Evolutionary conservation across 768 basidiomycete genomes (phyloP).

Genomic region (Mycena epipterygia): DNA sequence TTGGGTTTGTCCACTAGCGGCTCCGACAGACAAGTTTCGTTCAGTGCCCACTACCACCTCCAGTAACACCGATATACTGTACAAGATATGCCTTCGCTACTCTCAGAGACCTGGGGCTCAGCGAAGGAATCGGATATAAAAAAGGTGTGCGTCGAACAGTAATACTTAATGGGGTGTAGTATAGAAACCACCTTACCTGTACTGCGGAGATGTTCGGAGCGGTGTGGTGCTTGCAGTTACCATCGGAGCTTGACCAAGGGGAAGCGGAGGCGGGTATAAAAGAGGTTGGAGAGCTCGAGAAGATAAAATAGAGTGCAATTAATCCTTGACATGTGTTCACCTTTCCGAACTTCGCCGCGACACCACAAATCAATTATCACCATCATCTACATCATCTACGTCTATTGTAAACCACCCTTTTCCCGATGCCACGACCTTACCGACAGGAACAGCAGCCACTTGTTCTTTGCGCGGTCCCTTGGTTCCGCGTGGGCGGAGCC

Average conservation of each 20-base stretch:
- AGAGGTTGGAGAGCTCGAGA: neutral
- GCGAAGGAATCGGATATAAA: too few species aligned
- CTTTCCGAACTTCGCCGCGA: neutral
- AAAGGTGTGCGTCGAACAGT: too few species aligned
- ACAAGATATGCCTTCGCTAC: too few species aligned
- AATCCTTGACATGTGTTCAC: neutral
- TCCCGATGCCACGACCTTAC: neutral
- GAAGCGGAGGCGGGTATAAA: neutral
- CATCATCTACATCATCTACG: neutral
- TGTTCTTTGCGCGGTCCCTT: neutral
- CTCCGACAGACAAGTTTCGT: neutral
- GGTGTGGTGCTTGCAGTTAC: too few species aligned
- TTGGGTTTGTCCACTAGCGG: too few species aligned
- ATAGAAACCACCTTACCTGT: too few species aligned
- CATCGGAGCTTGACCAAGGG: neutral
- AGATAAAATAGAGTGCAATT: neutral
- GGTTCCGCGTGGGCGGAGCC: neutral
- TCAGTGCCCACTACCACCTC: neutral
- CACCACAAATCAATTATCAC: neutral
- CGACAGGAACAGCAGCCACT: neutral
- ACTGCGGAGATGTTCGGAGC: too few species aligned
- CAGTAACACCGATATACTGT: too few species aligned
- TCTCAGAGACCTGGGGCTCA: too few species aligned
- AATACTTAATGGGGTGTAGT: too few species aligned
- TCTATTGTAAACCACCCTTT: neutral